Percentiles rank a stretch among this genome's conserved stretches.
phyloP scores from a whole-genome alignment of 176 grass and related monocot species.

The Saccharum officinarum region DNA sequence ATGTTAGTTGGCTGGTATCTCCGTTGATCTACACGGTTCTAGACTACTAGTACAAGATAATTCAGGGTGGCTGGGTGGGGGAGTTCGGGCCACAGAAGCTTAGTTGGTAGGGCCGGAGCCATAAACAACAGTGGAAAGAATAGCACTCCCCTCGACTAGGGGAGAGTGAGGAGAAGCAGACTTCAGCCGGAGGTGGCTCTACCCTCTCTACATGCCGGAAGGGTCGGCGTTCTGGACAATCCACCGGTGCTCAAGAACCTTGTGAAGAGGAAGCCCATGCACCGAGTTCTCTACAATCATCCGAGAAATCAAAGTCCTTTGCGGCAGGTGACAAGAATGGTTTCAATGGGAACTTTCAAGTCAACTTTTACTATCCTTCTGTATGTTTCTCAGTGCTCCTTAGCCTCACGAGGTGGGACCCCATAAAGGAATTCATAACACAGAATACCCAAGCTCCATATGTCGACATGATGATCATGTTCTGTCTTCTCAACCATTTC shows the following conservation, averaged over 20 bases:
- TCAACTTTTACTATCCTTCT: too few species aligned
- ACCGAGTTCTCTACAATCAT: conserved; percentile 38
- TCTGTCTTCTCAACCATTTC: too few species aligned
- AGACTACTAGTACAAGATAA: background rate
- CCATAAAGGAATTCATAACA: too few species aligned
- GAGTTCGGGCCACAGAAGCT: background rate
- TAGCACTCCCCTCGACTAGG: background rate
- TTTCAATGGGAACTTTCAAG: too few species aligned
- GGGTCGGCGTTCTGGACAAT: conserved; percentile 89
- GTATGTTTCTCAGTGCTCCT: too few species aligned
- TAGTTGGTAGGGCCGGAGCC: background rate
- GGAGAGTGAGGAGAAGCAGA: background rate
- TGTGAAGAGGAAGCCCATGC: conserved; percentile 64
- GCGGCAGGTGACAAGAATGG: too few species aligned
- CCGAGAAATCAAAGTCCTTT: too few species aligned
- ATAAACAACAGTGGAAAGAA: conserved; percentile 9
- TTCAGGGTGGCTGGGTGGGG: background rate
- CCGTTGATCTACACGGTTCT: background rate
- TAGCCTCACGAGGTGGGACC: too few species aligned
- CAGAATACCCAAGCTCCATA: too few species aligned
- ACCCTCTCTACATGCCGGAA: conserved; percentile 64
- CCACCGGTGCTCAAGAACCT: conserved; percentile 88
- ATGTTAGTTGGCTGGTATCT: conserved; percentile 5
- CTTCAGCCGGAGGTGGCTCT: background rate
- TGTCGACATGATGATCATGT: too few species aligned